Percentiles rank a stretch among this genome's conserved stretches.
Conservation (phyloP, 2,329 filamentous ascomycete species). For the Fusarium sp. region DNA sequence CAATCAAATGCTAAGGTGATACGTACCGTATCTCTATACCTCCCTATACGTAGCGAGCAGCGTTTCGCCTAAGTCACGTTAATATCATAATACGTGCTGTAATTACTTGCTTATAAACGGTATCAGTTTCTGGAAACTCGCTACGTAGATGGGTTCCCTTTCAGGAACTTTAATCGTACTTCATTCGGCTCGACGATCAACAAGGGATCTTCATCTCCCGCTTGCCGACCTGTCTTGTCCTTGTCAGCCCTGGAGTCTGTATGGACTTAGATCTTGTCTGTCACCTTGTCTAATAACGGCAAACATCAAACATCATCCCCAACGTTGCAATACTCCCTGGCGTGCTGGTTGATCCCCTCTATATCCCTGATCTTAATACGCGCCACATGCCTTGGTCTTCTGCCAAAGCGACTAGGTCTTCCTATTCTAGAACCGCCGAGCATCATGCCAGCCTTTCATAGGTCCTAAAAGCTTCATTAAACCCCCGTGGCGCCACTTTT, state of each 20-base stretch:
- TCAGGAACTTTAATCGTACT: conserved; percentile 18
- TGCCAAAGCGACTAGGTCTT: conserved; percentile 5
- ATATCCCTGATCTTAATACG: conserved; percentile 33
- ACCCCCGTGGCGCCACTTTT: conserved; percentile 39
- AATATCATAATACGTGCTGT: not conserved
- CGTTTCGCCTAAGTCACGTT: conserved; percentile 20
- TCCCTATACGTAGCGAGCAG: not conserved
- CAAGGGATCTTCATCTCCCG: conserved; percentile 28
- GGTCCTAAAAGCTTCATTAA: not conserved
- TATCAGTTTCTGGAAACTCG: conserved; percentile 16
- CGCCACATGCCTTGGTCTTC: conserved; percentile 14
- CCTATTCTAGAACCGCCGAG: conserved; percentile 36
- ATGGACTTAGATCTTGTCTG: conserved; percentile 21
- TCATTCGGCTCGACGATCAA: conserved; percentile 24
- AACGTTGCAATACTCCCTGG: conserved; percentile 28
- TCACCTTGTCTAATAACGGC: conserved; percentile 17
- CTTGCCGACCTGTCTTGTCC: conserved; percentile 15
- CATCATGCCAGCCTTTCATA: conserved; percentile 19
- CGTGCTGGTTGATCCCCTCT: conserved; percentile 28
- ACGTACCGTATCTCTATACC: not conserved
- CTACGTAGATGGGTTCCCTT: conserved; percentile 23
- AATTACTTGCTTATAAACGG: not conserved
- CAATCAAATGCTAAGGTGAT: conserved; percentile 1
- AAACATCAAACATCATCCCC: conserved; percentile 33
- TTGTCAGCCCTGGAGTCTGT: conserved; percentile 13